Evolutionary conservation across 139 green algal species (phyloP).

Genomic region (Monoraphidium neglectum): DNA sequence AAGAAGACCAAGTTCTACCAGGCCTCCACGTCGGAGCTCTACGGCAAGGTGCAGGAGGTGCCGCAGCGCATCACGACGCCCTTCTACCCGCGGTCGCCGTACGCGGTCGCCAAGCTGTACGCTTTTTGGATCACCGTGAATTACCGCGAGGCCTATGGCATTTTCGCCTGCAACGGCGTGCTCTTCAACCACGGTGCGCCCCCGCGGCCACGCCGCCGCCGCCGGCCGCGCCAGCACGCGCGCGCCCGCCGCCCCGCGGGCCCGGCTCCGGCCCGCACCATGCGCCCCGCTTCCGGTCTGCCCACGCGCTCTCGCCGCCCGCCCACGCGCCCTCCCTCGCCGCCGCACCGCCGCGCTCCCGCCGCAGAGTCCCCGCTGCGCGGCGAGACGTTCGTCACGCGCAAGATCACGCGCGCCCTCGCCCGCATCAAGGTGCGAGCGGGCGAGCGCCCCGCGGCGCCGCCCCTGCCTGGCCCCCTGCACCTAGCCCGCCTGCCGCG

Average conservation of each 20-base stretch:
- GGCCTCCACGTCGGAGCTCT: conserved; percentile 81
- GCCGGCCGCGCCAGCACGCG: too few relatives aligned
- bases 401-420: conserved; percentile 72
- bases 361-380: conserved; percentile 61
- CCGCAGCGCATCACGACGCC: conserved; percentile 71
- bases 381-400: conserved; percentile 82
- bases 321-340: too few relatives aligned
- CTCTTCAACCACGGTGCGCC: conserved; percentile 77
- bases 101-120: conserved; percentile 79
- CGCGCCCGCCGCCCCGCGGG: too few relatives aligned
- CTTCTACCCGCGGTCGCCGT: conserved; percentile 80
- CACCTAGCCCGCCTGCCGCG: too few relatives aligned
- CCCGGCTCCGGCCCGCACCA: too few relatives aligned
- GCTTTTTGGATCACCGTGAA: conserved; percentile 76
- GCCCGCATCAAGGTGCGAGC: conserved; percentile 59
- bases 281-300: too few relatives aligned
- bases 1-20: conserved; percentile 70
- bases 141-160: conserved; percentile 79
- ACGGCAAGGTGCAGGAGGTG: conserved; percentile 73
- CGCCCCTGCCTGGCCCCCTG: too few relatives aligned
- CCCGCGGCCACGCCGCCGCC: too few relatives aligned
- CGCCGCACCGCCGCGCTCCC: too few relatives aligned
- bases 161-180: conserved; percentile 81
- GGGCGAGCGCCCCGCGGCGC: too few relatives aligned
- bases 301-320: too few relatives aligned